Base-by-base conservation (phyloP, 192 early-diverging fungal species). In the Coemansia sp. region DNA sequence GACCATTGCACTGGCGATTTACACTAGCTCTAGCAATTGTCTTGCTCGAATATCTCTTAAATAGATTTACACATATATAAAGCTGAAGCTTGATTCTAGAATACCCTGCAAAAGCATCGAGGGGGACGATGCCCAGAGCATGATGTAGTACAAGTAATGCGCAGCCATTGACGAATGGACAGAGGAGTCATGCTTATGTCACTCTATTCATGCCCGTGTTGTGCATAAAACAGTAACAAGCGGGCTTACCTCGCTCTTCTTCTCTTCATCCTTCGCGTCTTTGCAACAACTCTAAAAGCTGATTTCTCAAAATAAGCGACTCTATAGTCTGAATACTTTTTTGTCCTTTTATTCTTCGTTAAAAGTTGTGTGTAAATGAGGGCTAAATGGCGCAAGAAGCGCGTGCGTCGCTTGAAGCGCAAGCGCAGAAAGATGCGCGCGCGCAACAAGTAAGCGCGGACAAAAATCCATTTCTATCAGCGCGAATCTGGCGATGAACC, bases 331-430 rank as follows among this genome's bases (percentile, higher is more conserved):
- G 15, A 50, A 20, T 20, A 10, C 46, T 10, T 20, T 20, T 19
- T n/a, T 22, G 0, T 8, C 19, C 2, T 11, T 50, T 50, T 20
- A 7, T 36, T 36, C 1, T 10, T 27, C 24, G 24, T 27, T 27
- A 27, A 27, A 27, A 50, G 2, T 7, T 20, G 15, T 55, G 55
- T 65, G 56, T 72, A 79, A 68, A 88, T 90, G 89, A 75, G 89
- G 75, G 89, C 86, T 61, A 90, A 90, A 86, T 90, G 89, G 89
- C 85, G 84, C 69, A 90, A 90, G 86, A 90, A 90, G 85, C 81
- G 89, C 59, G 85, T 87, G 64, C 72, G 89, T 65, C 86, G 89
- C 71, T 78, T 90, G 39, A 89, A 88, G 86, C 88, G 89, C 65
- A 90, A 90, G 83, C 83, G 89, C 71, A 89, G 89, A 86, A 88